phyloP scores from a whole-genome alignment of 1,139 yeast species.

The Debaryomycetaceae sp. region DNA sequence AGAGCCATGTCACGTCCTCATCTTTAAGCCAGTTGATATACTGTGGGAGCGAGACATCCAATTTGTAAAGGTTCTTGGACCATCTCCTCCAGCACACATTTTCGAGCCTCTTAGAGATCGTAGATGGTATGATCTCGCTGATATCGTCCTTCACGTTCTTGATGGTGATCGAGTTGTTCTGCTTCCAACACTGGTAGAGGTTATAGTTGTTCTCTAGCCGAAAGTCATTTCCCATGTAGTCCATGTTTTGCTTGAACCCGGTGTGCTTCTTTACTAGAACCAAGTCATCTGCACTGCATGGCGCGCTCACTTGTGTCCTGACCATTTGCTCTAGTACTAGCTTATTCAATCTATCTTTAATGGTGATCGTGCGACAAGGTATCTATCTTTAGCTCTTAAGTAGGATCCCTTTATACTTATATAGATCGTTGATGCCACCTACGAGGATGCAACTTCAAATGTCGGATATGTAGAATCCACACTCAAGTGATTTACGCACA shows the following conservation, averaged over 20 bases:
- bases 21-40: conserved; percentile 43
- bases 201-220: conserved; percentile 16
- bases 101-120: conserved; percentile 26
- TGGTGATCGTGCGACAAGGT: too few species aligned
- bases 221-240: conserved; percentile 20
- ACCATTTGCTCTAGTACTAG: not conserved
- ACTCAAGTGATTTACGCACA: not conserved
- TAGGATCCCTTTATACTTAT: not conserved
- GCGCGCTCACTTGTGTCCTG: not conserved
- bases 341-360: too few species aligned
- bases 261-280: not conserved
- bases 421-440: not conserved
- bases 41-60: conserved; percentile 31
- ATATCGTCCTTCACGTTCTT: conserved; percentile 19
- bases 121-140: conserved; percentile 22
- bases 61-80: conserved; percentile 27
- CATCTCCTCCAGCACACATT: conserved; percentile 45
- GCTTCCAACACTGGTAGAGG: conserved; percentile 23
- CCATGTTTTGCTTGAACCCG: conserved; percentile 31
- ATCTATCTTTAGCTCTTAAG: too few species aligned
- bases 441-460: not conserved
- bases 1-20: conserved; percentile 45
- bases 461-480: not conserved
- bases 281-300: conserved; percentile 6
- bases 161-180: conserved; percentile 16